Percentiles rank a stretch among this genome's conserved stretches.
Conservation (phyloP, 768 basidiomycete species). For the Serendipita sp. region DNA sequence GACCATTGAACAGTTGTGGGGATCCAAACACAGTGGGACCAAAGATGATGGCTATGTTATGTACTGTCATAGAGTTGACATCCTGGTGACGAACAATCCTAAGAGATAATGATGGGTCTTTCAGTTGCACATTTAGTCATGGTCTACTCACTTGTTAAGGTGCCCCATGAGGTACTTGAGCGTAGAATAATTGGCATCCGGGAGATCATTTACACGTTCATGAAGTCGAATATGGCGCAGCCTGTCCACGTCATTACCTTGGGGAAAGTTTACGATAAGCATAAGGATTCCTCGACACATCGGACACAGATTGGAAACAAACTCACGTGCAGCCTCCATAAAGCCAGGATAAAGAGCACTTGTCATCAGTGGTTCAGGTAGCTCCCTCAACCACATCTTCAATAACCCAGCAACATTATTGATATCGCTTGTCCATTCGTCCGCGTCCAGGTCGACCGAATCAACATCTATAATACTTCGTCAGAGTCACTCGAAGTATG, state of each 20-base stretch:
- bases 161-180: slow-evolving; percentile 93
- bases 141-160: slow-evolving; percentile 49
- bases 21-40: slow-evolving; percentile 92
- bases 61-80: slow-evolving; percentile 81
- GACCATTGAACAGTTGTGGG: slow-evolving; percentile 27
- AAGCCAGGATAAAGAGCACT: slow-evolving; percentile 74
- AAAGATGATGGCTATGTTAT: slow-evolving; percentile 91
- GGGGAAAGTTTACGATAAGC: background rate
- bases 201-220: slow-evolving; percentile 93
- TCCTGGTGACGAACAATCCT: slow-evolving; percentile 63
- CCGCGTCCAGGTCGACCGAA: slow-evolving; percentile 66
- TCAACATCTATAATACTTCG: slow-evolving; percentile 46
- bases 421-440: slow-evolving; percentile 88
- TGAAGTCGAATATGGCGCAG: slow-evolving; percentile 90
- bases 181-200: slow-evolving; percentile 97
- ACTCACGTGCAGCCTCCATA: slow-evolving; percentile 85
- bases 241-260: slow-evolving; percentile 86
- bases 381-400: slow-evolving; percentile 91
- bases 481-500: background rate
- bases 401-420: slow-evolving; percentile 89
- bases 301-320: background rate
- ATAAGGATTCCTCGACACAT: background rate
- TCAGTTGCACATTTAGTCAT: slow-evolving; percentile 14
- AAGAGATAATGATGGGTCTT: slow-evolving; percentile 2
- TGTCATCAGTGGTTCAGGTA: slow-evolving; percentile 88